Conservation (phyloP, 345 rosid genomes). For the Syzygium grande region DNA sequence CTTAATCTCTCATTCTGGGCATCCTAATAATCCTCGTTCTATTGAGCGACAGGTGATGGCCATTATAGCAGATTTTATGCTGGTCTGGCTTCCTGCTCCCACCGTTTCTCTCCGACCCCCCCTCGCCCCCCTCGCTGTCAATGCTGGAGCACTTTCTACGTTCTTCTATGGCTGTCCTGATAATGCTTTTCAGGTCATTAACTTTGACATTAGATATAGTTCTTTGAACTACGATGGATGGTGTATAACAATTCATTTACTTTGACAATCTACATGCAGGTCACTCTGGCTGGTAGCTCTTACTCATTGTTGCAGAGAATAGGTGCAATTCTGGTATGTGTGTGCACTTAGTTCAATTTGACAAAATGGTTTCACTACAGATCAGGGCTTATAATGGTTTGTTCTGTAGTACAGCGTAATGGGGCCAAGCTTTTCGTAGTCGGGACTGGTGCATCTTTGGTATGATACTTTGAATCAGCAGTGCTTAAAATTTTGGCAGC, state of each 20-base stretch:
- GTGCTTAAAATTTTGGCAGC: neutral
- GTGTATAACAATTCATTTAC: neutral
- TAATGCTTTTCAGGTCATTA: slow-evolving; percentile 88
- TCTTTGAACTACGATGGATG: neutral
- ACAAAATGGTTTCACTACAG: neutral
- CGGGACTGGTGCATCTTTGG: slow-evolving; percentile 86
- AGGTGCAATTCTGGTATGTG: slow-evolving; percentile 74
- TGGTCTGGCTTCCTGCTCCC: slow-evolving; percentile 96
- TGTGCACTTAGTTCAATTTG: neutral
- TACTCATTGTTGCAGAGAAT: slow-evolving; percentile 76
- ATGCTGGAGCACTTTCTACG: slow-evolving; percentile 66
- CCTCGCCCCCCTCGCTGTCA: slow-evolving; percentile 49
- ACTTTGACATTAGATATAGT: neutral
- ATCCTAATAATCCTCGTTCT: neutral
- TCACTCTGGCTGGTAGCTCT: slow-evolving; percentile 81
- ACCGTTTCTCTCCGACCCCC: slow-evolving; percentile 81
- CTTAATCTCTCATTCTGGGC: neutral
- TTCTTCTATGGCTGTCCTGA: slow-evolving; percentile 93
- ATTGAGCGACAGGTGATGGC: slow-evolving; percentile 67
- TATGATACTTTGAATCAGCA: slow-evolving; percentile 14
- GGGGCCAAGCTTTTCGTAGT: slow-evolving; percentile 91
- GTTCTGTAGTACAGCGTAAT: slow-evolving; percentile 57
- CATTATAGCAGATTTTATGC: slow-evolving; percentile 97
- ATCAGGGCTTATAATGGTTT: neutral
- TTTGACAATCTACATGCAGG: slow-evolving; percentile 24